phyloP scores from a whole-genome alignment of 2,329 filamentous ascomycete genomes.

The Fusarium sp. region DNA sequence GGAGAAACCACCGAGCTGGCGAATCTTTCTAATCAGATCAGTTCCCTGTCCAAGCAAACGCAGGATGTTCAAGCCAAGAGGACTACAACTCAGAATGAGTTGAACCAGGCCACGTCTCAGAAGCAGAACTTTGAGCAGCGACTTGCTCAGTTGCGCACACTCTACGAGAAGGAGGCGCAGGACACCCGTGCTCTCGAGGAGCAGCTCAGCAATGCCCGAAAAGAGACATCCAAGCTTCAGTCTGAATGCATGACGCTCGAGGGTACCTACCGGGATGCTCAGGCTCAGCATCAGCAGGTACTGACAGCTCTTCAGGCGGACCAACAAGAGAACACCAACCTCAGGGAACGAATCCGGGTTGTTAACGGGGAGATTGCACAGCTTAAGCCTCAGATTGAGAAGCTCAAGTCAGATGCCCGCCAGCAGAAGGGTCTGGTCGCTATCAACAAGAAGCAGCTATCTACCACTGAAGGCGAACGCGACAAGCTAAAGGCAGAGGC shows the following conservation, averaged over 20 bases:
- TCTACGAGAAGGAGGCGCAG: constrained; percentile 94
- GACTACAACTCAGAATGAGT: constrained; percentile 78
- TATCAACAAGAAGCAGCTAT: constrained; percentile 98
- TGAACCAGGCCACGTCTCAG: constrained; percentile 82
- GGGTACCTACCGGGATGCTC: constrained; percentile 80
- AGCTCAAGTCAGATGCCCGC: constrained; percentile 87
- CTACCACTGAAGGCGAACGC: constrained; percentile 86
- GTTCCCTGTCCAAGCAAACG: constrained; percentile 90
- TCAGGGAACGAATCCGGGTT: constrained; percentile 88
- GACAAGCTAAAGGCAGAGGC: constrained; percentile 87
- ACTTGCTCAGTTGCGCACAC: constrained; percentile 81
- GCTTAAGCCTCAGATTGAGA: constrained; percentile 90
- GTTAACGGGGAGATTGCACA: constrained; percentile 84
- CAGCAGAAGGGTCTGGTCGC: constrained; percentile 96
- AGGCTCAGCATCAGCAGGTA: constrained; percentile 82
- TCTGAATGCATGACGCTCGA: constrained; percentile 86
- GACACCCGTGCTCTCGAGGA: constrained; percentile 87
- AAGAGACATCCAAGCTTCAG: constrained; percentile 85
- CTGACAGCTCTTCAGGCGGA: constrained; percentile 80
- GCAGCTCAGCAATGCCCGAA: constrained; percentile 76
- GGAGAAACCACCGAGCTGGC: constrained; percentile 92
- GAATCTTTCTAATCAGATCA: constrained; percentile 95
- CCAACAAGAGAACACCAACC: constrained; percentile 82
- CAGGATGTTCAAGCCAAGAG: constrained; percentile 90
- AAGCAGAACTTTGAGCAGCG: constrained; percentile 94